phyloP scores from a whole-genome alignment of 2,329 filamentous ascomycete genomes.

The Xylaria sp. region DNA sequence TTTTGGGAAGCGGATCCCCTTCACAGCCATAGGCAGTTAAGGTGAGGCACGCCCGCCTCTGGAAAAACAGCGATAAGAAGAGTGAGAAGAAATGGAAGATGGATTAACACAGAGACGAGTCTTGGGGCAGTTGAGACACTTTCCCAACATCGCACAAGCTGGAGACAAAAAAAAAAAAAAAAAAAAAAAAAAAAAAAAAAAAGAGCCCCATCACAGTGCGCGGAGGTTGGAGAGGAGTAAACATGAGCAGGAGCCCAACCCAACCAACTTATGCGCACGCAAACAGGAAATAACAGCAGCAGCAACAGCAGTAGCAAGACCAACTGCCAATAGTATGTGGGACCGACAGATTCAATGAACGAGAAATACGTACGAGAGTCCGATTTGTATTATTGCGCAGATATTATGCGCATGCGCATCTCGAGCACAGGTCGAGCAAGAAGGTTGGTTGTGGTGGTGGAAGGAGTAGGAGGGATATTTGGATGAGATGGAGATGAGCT shows the following conservation, averaged over 20 bases:
- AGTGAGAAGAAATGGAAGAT: conserved; percentile 6
- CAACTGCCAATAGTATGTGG: not conserved
- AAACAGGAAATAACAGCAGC: conserved; percentile 24
- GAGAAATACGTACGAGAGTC: conserved; percentile 32
- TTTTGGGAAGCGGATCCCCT: conserved; percentile 6
- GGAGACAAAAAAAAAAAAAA: not conserved
- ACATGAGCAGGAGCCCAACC: conserved; percentile 33
- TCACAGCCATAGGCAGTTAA: conserved; percentile 16
- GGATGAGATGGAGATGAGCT: conserved; percentile 34
- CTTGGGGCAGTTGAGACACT: conserved; percentile 25
- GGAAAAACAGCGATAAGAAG: conserved; percentile 31
- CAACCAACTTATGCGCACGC: conserved; percentile 38
- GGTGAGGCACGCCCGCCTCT: conserved; percentile 14
- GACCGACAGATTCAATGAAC: conserved; percentile 13
- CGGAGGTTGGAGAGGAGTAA: conserved; percentile 37
- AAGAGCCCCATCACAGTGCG: conserved; percentile 39
- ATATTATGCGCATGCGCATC: conserved; percentile 31
- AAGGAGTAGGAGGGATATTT: conserved; percentile 32
- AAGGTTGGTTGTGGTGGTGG: conserved; percentile 20
- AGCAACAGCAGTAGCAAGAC: not conserved
- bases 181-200: not conserved
- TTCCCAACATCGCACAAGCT: conserved; percentile 33
- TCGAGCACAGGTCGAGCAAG: conserved; percentile 13
- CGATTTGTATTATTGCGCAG: conserved; percentile 24
- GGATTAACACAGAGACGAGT: conserved; percentile 15